Evolutionary conservation across 1,284 basidiomycete genomes (phyloP), one percentile per base, ranked within the genome.

Genomic region (Gymnopus androsaceus): DNA sequence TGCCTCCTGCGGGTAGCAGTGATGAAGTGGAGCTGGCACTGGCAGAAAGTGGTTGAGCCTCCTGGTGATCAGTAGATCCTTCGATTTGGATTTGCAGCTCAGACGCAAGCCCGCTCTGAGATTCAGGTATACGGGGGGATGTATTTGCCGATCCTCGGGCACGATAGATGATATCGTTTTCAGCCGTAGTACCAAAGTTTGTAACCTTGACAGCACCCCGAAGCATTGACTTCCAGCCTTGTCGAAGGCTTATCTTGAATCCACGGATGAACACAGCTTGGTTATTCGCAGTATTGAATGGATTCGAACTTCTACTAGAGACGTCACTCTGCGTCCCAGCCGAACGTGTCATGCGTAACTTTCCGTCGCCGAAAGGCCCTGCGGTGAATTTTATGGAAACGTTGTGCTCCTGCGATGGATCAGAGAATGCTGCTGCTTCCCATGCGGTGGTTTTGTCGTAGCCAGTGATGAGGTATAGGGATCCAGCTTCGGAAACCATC

Each of bases 271-370:
- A 59, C 8, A 48, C 36, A n/a, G 41, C 33, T 41, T 57, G 56
- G 28, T 57, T 57, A 28, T 30, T 48, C 33, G 40, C 25, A 62
- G 17, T 54, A 55, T 15, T 59, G 56, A 30, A 63, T 57, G 8
- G 58, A 60, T 60, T 60, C 63, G 9, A 62, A 12, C 14, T 54
- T 38, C 2, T 58, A 49, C 40, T 65, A 6, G 51, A 54, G n/a
- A 64, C 34, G 34, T 3, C 48, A 41, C 31, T 61, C 58, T 17
- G 51, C 25, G 37, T 6, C 38, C 23, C 25, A 11, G 45, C 40
- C 14, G 12, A 48, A 9, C 19, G 45, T 28, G 45, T 4, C 5
- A 47, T 15, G 45, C 5, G 15, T 7, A 47, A 19, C 27, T 15
- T 47, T 19, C 45, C 45, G 7, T 31, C 44, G 25, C n/a, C 19